These are phyloP conservation scores for Ophiognomonia clavigignenti-juglandacearum DNA, from an alignment of 2,329 filamentous ascomycete species.

Conservation along the genomic window DNA sequence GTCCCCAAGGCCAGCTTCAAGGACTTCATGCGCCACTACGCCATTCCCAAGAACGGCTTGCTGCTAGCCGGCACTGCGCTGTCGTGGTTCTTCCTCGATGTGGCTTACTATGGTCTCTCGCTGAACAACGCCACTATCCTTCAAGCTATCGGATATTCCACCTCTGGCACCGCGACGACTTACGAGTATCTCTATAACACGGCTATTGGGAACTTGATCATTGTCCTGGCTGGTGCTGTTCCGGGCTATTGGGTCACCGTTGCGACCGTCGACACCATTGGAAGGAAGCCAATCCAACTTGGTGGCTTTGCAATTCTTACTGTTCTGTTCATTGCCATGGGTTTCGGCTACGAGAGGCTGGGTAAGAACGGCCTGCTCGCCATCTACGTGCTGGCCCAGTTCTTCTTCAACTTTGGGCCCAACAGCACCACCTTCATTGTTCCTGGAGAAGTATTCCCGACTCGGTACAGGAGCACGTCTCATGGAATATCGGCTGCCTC, in stretches of 20 bases:
- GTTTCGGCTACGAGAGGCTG: constrained; percentile 55
- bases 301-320: constrained; percentile 58
- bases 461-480: constrained; percentile 51
- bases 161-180: constrained; percentile 17
- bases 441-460: constrained; percentile 52
- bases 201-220: constrained; percentile 72
- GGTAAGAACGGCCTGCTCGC: constrained; percentile 48
- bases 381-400: constrained; percentile 52
- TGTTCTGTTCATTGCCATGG: constrained; percentile 57
- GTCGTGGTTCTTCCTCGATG: constrained; percentile 73
- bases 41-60: constrained; percentile 65
- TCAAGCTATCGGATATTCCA: constrained; percentile 65
- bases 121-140: constrained; percentile 74
- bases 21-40: constrained; percentile 70
- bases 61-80: constrained; percentile 64
- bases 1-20: constrained; percentile 65
- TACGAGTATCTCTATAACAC: constrained; percentile 70
- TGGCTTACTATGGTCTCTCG: constrained; percentile 63
- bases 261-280: constrained; percentile 62
- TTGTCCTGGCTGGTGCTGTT: constrained; percentile 73
- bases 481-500: constrained; percentile 51
- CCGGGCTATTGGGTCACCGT: constrained; percentile 82
- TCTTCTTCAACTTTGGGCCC: constrained; percentile 57
- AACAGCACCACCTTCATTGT: constrained; percentile 55
- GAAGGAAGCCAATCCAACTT: constrained; percentile 73